Base-by-base conservation (phyloP, 768 basidiomycete genomes). In the Mycena vitilis region DNA sequence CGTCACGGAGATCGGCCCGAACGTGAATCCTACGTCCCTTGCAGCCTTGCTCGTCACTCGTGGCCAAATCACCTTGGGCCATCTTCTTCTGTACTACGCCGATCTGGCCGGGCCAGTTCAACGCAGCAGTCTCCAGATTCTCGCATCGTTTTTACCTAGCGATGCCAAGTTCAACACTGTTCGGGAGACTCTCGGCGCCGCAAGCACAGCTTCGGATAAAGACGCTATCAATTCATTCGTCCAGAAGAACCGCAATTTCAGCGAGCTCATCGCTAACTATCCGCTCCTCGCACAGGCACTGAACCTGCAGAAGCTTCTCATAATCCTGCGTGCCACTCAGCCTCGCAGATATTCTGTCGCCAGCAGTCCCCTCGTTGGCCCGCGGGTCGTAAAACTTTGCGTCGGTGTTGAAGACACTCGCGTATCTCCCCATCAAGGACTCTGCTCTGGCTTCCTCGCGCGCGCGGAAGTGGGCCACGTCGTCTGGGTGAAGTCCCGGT, bases 341-440 rank as follows among this genome's bases (percentile, higher is more conserved):
- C 65, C 69, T 2, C 65, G 69, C 6, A 55, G 65, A 7, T 70
- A 70, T 23, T 70, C 69, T 23, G 44, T 70, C 34, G 65, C 69
- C 1, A 70, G 69, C 18, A 70, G 69, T 40, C 65, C 69, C 9
- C 18, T 66, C 42, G 65, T 51, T n/a, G 54, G 63, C 45, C 34
- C 57, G 2, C 69, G 23, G 4, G 16, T 66, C 4, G 65, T 25
- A 11, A 61, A 60, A 23, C 47, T 70, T 6, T 70, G 69, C 25
- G 69, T 70, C 10, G 70, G 69, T 8, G 65, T 67, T 12, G 70
- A 71, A 44, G 65, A 70, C 25, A 20, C 12, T 1, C 65, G 69
- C 1, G 65, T 63, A 7, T n/a, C 61, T 0, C 65, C 66, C 37
- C 23, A 66, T 37, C 38, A 56, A 5, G 69, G 69, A 18, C 52